Conservation (phyloP, 2,329 filamentous ascomycete genomes). For the Colletotrichum incanum region DNA sequence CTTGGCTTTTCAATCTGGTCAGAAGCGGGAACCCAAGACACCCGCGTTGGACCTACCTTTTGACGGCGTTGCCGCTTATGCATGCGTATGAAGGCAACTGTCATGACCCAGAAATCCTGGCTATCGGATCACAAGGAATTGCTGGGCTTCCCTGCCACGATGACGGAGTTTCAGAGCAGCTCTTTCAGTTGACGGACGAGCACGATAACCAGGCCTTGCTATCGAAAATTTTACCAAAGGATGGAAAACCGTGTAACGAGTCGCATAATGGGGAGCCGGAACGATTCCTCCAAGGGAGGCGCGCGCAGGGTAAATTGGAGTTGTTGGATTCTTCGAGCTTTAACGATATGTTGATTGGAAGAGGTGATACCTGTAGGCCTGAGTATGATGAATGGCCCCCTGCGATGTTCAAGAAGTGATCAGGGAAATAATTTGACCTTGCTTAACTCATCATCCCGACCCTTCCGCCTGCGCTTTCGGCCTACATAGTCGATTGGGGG, state of each 20-base stretch:
- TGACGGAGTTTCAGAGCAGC: too few relatives aligned
- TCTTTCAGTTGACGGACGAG: not conserved
- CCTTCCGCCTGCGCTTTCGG: not conserved
- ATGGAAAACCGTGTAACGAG: too few relatives aligned
- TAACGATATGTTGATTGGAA: not conserved
- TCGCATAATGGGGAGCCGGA: not conserved
- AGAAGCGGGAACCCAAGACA: too few relatives aligned
- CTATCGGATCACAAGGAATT: too few relatives aligned
- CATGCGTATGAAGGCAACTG: too few relatives aligned
- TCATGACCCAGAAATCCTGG: too few relatives aligned
- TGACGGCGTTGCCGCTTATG: too few relatives aligned
- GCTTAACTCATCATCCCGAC: not conserved
- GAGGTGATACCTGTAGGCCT: not conserved
- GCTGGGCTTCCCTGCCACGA: too few relatives aligned
- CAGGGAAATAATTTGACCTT: not conserved
- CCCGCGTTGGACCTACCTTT: too few relatives aligned
- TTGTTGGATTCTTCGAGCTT: not conserved
- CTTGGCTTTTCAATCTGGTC: too few relatives aligned
- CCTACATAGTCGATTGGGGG: not conserved
- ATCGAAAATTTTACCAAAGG: not conserved
- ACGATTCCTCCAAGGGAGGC: not conserved
- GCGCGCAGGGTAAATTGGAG: not conserved
- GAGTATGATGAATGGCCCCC: too few relatives aligned
- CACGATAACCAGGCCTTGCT: not conserved
- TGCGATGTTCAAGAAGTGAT: not conserved